phyloP scores from a whole-genome alignment of 768 basidiomycete species.

The Rhodotorula diobovata region DNA sequence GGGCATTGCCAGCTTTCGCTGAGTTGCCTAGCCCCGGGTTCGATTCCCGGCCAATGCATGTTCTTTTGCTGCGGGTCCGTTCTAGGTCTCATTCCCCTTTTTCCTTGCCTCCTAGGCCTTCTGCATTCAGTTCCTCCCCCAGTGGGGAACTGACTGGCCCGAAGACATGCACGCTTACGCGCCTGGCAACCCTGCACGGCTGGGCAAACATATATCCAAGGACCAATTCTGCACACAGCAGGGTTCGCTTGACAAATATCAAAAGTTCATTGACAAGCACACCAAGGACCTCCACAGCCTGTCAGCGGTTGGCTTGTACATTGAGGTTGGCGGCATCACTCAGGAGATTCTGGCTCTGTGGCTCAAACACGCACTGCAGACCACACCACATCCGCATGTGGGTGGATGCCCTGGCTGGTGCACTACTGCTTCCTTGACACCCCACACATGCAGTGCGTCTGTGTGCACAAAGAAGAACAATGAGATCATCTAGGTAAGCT shows the following conservation, averaged over 20 bases:
- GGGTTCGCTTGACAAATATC: conserved; percentile 27
- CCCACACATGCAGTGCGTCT: conserved; percentile 33
- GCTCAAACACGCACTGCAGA: conserved; percentile 31
- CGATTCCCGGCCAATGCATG: too few species aligned
- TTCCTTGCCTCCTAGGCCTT: too few species aligned
- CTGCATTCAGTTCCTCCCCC: conserved; percentile 36
- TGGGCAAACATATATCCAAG: conserved; percentile 40
- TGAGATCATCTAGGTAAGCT: conserved; percentile 28
- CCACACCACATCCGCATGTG: conserved; percentile 38
- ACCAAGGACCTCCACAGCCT: conserved; percentile 21
- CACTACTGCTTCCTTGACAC: conserved; percentile 40
- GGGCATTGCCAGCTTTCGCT: too few species aligned
- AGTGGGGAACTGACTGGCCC: background rate
- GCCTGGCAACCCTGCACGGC: conserved; percentile 22
- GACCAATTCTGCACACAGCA: conserved; percentile 37
- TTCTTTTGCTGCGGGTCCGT: too few species aligned
- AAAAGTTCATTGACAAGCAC: conserved; percentile 18
- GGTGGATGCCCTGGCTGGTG: conserved; percentile 37
- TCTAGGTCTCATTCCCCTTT: too few species aligned
- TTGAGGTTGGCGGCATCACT: background rate
- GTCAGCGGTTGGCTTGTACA: conserved; percentile 29
- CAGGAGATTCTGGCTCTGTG: background rate
- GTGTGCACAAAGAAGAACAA: conserved; percentile 38
- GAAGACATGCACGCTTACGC: conserved; percentile 13
- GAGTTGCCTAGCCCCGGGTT: too few species aligned